Conservation (phyloP, 768 basidiomycete genomes). For the Dentipellis fragilis region DNA sequence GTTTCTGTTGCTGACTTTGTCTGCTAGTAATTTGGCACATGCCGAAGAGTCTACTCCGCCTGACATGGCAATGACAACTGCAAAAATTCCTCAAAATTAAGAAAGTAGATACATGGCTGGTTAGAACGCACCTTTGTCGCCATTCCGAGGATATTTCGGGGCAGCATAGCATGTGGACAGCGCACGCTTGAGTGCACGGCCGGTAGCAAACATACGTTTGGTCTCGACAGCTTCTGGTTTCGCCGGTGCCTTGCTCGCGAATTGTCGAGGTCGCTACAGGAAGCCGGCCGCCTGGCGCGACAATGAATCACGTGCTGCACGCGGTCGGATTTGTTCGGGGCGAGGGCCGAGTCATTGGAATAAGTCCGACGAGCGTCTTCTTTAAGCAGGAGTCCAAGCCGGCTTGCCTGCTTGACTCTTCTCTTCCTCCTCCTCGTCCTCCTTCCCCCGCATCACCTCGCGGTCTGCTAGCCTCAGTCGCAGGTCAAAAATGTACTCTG, state of each 20-base stretch:
- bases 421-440: not conserved
- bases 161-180: not conserved
- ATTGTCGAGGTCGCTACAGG: not conserved
- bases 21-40: conserved; percentile 63
- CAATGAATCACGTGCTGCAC: not conserved
- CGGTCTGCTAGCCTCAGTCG: conserved; percentile 2
- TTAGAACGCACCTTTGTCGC: conserved; percentile 18
- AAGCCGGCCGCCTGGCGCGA: not conserved
- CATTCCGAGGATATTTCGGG: conserved; percentile 7
- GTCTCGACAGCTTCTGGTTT: not conserved
- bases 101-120: not conserved
- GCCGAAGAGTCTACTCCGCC: conserved; percentile 95
- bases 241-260: too few relatives aligned
- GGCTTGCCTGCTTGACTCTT: not conserved
- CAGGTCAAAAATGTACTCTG: conserved; percentile 29
- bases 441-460: too few relatives aligned
- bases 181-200: not conserved
- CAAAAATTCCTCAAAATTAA: not conserved
- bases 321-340: conserved; percentile 16
- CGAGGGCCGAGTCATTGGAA: not conserved
- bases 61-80: conserved; percentile 89
- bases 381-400: not conserved
- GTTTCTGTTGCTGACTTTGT: conserved; percentile 35
- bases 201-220: not conserved
- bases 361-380: not conserved